These are phyloP conservation scores for Fusarium succisae DNA, from an alignment of 2,329 filamentous ascomycete genomes.

Conservation along the genomic window DNA sequence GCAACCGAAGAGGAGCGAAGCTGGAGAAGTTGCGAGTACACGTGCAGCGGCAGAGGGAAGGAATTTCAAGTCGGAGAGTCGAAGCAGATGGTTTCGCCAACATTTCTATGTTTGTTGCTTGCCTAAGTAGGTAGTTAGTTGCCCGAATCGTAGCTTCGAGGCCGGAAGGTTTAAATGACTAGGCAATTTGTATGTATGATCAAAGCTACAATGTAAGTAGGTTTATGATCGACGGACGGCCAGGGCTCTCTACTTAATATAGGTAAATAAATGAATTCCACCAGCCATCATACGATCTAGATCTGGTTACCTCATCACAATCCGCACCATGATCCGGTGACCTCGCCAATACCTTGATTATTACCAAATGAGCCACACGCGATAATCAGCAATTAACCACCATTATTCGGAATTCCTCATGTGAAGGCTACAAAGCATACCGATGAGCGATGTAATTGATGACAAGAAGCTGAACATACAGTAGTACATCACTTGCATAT, in stretches of 20 bases:
- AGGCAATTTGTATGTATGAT: background rate
- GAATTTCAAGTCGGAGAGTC: slow-evolving; percentile 4
- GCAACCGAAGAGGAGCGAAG: slow-evolving; percentile 37
- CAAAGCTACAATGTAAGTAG: background rate
- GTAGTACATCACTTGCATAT: background rate
- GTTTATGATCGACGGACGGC: background rate
- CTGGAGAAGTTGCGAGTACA: slow-evolving; percentile 39
- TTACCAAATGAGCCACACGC: background rate
- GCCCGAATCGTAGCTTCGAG: background rate
- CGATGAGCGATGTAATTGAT: background rate
- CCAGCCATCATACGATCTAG: slow-evolving; percentile 22
- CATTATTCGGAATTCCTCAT: background rate
- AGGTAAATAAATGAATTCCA: background rate
- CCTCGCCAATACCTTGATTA: background rate
- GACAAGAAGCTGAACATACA: background rate
- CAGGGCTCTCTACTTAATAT: background rate
- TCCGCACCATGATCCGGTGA: slow-evolving; percentile 8
- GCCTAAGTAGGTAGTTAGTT: background rate
- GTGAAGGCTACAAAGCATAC: background rate
- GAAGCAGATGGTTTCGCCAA: slow-evolving; percentile 17
- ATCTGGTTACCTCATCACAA: background rate
- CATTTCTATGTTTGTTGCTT: background rate
- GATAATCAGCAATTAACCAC: background rate
- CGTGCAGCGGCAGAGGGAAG: slow-evolving; percentile 32
- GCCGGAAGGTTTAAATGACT: background rate